Evolutionary conservation across 2,329 filamentous ascomycete genomes (phyloP), one percentile per base, ranked within the genome.

Genomic region (Fusarium sulawesiense): DNA sequence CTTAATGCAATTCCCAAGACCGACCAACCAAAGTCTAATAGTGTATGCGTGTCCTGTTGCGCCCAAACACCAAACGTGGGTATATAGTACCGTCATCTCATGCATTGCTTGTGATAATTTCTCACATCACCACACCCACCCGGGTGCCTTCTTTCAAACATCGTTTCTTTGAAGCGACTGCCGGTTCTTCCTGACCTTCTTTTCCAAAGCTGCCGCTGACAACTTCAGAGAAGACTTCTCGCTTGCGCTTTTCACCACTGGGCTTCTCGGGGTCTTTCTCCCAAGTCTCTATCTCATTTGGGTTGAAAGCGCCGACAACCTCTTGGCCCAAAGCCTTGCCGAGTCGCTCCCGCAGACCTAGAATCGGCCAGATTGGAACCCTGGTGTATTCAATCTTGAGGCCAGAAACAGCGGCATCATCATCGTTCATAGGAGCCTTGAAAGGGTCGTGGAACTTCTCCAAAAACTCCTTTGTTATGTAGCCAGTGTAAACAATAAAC

Each of bases 281-380:
- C 79, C 82, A 86, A 2, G 82, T 84, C 59, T 86, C 83, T 51
- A 87, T 83, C 18, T 77, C 74, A 9, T 79, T 74, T 1, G 73
- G 61, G 53, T 83, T 78, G 50, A 83, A 79, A 3, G 63, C 51
- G 2, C 86, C 86, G 6, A 86, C 83, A 14, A 88, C 69, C 6
- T 87, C 85, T 20, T 78, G 75, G 10, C 87, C 86, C 0, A 89
- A 77, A 5, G 85, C 87, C 66, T 82, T 82, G 41, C 85, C 85
- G 1, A 89, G 79, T 8, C 87, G 83, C 74, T 88, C 86, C 62
- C 84, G 83, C 9, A 89, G 80, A 6, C 86, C 87, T 1, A 87
- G 73, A 8, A 88, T 80, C 0, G 87, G 87, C 85, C 85, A 88
- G 27, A 85, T 80, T 0, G 84, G 83, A 3, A 89, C 84, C 10